Evolutionary conservation across 805 yeast species (phyloP).

Genomic region (Saturnispora quitensis): DNA sequence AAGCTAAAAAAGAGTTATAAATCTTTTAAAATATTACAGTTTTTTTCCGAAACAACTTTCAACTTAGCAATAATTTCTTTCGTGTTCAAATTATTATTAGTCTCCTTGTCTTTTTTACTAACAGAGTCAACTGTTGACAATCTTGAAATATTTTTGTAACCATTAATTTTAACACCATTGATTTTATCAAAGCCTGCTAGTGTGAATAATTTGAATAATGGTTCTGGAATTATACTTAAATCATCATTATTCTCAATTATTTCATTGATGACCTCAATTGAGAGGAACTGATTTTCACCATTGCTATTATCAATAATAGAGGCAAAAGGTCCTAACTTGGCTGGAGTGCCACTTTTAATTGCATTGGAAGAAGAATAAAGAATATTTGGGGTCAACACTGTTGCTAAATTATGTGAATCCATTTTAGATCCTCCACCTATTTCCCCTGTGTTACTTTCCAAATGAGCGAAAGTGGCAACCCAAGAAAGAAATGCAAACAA

Average conservation of each 20-base stretch:
- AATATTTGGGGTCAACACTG: constrained; percentile 91
- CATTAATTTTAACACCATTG: background rate
- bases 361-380: constrained; percentile 43
- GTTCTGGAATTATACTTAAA: constrained; percentile 67
- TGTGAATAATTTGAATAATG: constrained; percentile 42
- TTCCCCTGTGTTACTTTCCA: constrained; percentile 64
- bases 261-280: constrained; percentile 82
- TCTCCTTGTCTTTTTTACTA: constrained; percentile 9
- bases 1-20: background rate
- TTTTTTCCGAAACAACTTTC: constrained; percentile 8
- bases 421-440: constrained; percentile 88
- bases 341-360: constrained; percentile 10
- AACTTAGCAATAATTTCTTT: constrained; percentile 33
- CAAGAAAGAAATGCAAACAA: constrained; percentile 78
- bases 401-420: constrained; percentile 92
- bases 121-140: constrained; percentile 11
- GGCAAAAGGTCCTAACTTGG: constrained; percentile 1
- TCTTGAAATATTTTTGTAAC: background rate
- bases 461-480: constrained; percentile 92
- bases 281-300: constrained; percentile 74
- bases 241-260: constrained; percentile 76
- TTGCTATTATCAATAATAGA: constrained; percentile 15
- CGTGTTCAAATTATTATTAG: constrained; percentile 18
- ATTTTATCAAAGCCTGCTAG: constrained; percentile 33
- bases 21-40: background rate